Evolutionary conservation across 2,329 filamentous ascomycete species (phyloP), one percentile per base, ranked within the genome.

Genomic region (Xylariaceae sp.): DNA sequence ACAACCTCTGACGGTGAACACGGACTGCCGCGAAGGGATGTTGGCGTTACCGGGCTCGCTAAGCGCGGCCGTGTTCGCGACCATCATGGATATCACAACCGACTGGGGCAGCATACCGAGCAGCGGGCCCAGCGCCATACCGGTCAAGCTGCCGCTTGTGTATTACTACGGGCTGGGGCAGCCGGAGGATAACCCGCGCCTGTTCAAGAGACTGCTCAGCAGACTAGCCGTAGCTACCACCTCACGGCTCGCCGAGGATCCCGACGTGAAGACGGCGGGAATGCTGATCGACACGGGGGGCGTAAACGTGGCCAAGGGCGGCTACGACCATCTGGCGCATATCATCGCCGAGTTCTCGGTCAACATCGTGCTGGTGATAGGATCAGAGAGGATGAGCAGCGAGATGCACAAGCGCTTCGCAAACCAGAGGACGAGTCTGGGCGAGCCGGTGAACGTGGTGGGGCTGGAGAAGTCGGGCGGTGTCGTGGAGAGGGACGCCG

Each of bases 61-160:
- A 63, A 93, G 89, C 49, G 91, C 93, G 0, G 88, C 89, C n/a
- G 90, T 91, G 3, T 92, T 96, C 69, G 89, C 89, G 9, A 91
- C 89, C 0, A 84, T 96, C 66, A 84, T 98, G 76, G 93, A 98
- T 72, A 82, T 96, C 1, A 82, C 84, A 66, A 79, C 81, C 2
- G 90, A 93, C 67, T 97, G 92, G 87, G 95, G 95, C 9, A 91
- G 84, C 63, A 93, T 91, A 65, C 93, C 93, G 0, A 96, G 93
- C 66, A 96, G 90, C 63, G 95, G 93, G 0, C 93, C 95, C 0
- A 95, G 89, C 65, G 84, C 87, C 0, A 87, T 96, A 18, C 93
- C 93, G 0, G 91, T 96, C 50, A 98, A 97, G 78, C 80, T 96
- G 65, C 95, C 95, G 4, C 77, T 99, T 51, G 91, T 93, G 23